These are phyloP conservation scores for Hebeloma cylindrosporum DNA, from an alignment of 768 basidiomycete genomes.

Conservation along the genomic window DNA sequence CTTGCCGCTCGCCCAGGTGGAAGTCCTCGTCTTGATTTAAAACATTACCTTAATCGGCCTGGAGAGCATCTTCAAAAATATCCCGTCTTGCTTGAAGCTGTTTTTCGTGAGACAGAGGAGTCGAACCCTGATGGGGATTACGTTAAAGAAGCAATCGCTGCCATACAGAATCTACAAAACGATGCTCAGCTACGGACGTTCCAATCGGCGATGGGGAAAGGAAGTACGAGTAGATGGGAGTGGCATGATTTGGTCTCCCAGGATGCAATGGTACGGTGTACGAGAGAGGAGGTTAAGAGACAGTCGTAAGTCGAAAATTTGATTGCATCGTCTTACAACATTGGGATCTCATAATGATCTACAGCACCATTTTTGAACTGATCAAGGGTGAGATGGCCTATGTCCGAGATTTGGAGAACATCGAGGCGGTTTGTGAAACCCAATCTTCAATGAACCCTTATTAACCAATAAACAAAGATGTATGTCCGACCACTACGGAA, in stretches of 20 bases:
- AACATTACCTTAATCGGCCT: constrained; percentile 76
- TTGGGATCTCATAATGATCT: constrained; percentile 3
- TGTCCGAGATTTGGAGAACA: constrained; percentile 90
- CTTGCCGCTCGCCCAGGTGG: constrained; percentile 40
- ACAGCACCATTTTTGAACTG: constrained; percentile 88
- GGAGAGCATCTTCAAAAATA: constrained; percentile 87
- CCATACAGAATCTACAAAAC: constrained; percentile 79
- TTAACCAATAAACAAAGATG: constrained; percentile 51
- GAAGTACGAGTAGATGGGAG: constrained; percentile 76
- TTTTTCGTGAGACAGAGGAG: constrained; percentile 75
- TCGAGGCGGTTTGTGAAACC: constrained; percentile 71
- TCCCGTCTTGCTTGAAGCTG: constrained; percentile 82
- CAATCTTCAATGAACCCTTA: neutral
- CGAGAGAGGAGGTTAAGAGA: constrained; percentile 76
- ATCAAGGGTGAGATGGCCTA: constrained; percentile 97
- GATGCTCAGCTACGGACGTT: constrained; percentile 85
- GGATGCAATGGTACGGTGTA: constrained; percentile 56
- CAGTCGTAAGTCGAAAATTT: constrained; percentile 66
- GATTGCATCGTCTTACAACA: neutral
- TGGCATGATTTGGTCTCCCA: constrained; percentile 85
- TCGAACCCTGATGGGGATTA: constrained; percentile 86
- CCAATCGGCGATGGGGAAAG: constrained; percentile 86
- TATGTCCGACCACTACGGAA: constrained; percentile 77
- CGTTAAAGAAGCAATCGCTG: constrained; percentile 72
- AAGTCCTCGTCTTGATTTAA: constrained; percentile 57